Evolutionary conservation across 2,329 filamentous ascomycete species (phyloP).

Genomic region (Fusarium coicis): DNA sequence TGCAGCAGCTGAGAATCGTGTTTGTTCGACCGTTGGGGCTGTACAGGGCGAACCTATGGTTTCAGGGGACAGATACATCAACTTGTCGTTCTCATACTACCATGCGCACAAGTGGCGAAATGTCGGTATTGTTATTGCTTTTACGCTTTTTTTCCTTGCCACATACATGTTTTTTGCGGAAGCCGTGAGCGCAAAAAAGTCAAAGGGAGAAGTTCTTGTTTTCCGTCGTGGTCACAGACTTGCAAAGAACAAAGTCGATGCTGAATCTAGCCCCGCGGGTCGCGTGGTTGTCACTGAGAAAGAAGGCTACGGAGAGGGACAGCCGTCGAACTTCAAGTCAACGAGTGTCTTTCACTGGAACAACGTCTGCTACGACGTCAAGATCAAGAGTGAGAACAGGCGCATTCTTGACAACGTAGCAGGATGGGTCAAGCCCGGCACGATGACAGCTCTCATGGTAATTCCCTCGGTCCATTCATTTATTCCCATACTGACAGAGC

Average conservation of each 20-base stretch:
- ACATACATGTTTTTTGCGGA: slow-evolving; percentile 63
- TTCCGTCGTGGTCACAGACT: slow-evolving; percentile 59
- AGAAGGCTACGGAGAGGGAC: slow-evolving; percentile 12
- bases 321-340: slow-evolving; percentile 55
- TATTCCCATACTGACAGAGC: not conserved
- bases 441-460: slow-evolving; percentile 85
- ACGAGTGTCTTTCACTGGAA: slow-evolving; percentile 85
- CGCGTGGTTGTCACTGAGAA: slow-evolving; percentile 15
- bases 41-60: slow-evolving; percentile 56
- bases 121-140: slow-evolving; percentile 64
- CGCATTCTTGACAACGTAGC: slow-evolving; percentile 84
- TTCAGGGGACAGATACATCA: slow-evolving; percentile 59
- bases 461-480: no score
- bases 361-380: slow-evolving; percentile 76
- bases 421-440: slow-evolving; percentile 91
- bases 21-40: slow-evolving; percentile 61
- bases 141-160: slow-evolving; percentile 58
- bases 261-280: slow-evolving; percentile 24
- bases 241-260: not conserved
- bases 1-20: slow-evolving; percentile 44
- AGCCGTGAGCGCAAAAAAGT: slow-evolving; percentile 59
- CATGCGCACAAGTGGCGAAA: slow-evolving; percentile 65
- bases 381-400: slow-evolving; percentile 77
- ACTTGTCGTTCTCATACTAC: slow-evolving; percentile 55
- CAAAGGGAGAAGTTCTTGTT: slow-evolving; percentile 70